Conservation (phyloP, 495 filamentous ascomycete species). For the Aspergillus panamensis region DNA sequence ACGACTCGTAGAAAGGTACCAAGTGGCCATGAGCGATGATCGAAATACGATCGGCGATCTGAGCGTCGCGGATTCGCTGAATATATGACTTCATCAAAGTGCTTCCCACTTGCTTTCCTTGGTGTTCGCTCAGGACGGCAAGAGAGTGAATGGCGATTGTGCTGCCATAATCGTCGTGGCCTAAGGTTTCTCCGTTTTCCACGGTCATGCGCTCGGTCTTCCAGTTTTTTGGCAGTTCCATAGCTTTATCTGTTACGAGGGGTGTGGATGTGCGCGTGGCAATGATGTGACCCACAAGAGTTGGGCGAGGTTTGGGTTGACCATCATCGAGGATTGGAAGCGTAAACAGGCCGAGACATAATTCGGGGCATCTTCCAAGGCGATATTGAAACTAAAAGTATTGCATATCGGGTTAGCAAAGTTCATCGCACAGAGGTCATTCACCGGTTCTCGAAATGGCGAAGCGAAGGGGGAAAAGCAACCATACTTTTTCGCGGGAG, state of each 20-base stretch:
- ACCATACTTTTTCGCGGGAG: constrained; percentile 71
- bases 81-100: constrained; percentile 73
- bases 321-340: constrained; percentile 43
- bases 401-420: neutral
- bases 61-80: constrained; percentile 62
- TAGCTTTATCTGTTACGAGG: constrained; percentile 69
- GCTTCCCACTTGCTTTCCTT: constrained; percentile 70
- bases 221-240: constrained; percentile 70
- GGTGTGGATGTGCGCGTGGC: constrained; percentile 61
- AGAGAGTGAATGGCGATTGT: constrained; percentile 82
- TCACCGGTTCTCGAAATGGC: neutral
- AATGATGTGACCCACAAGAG: constrained; percentile 78
- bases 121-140: constrained; percentile 71
- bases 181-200: constrained; percentile 38
- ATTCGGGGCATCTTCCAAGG: constrained; percentile 70
- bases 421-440: neutral
- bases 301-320: constrained; percentile 45
- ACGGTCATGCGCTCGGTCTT: constrained; percentile 37
- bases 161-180: constrained; percentile 67
- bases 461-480: neutral
- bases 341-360: constrained; percentile 77
- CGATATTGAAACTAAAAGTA: constrained; percentile 71
- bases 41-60: constrained; percentile 66
- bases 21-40: constrained; percentile 74
- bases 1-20: constrained; percentile 68